Percentiles rank a stretch among this genome's conserved stretches.
Evolutionary conservation across 257 asterid genomes (phyloP).

Genomic region (Mitragyna speciosa): DNA sequence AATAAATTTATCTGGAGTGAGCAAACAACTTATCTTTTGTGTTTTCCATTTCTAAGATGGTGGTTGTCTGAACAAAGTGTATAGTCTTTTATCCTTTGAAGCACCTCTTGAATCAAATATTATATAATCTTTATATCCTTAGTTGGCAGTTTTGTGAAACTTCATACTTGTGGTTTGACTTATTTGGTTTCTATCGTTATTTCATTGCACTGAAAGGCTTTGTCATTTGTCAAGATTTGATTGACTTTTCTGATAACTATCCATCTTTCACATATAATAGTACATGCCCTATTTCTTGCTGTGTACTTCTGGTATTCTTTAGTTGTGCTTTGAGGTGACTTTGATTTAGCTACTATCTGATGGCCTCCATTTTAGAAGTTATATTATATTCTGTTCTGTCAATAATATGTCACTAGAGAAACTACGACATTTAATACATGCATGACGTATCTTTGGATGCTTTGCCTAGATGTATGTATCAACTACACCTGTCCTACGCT

Average conservation of each 20-base stretch:
- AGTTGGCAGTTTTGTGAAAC: background rate
- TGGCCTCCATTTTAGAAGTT: background rate
- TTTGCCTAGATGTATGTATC: background rate
- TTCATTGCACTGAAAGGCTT: slow-evolving; percentile 1
- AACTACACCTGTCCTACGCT: background rate
- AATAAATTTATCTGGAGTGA: background rate
- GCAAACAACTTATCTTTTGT: background rate
- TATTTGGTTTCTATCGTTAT: background rate
- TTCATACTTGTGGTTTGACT: background rate
- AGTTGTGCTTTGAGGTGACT: background rate
- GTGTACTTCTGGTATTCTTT: background rate
- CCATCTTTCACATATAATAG: background rate
- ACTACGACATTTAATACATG: background rate
- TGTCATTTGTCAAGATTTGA: background rate
- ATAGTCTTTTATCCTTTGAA: background rate
- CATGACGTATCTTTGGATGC: background rate
- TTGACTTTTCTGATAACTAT: background rate
- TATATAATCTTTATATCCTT: background rate
- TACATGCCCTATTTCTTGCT: background rate
- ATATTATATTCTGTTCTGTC: background rate
- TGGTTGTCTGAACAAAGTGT: background rate
- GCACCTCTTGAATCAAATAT: background rate
- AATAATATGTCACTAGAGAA: background rate
- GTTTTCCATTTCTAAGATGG: no score
- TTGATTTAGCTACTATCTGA: background rate